Evolutionary conservation across 805 yeast genomes (phyloP), one percentile per base, ranked within the genome.

Genomic region (Metschnikowia dekortorum): DNA sequence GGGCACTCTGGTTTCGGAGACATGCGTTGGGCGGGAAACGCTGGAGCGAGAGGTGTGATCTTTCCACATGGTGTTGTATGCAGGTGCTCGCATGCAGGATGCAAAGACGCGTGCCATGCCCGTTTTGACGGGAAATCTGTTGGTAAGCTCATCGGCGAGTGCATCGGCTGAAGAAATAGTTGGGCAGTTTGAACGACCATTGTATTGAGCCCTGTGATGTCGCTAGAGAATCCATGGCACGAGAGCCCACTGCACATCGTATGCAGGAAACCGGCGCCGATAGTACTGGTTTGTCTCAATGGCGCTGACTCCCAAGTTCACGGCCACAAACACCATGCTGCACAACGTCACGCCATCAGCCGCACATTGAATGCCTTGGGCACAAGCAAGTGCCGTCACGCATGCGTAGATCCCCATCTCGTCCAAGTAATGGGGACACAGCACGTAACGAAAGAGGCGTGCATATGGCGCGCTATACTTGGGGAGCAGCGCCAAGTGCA

Each of bases 371-470:
- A 59, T 18, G 42, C 53, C 48, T 37, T 36, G 16, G 13, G 50
- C 47, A 26, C 54, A 39, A 32, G 59, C 57, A 13, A 67, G 51
- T 11, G 60, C 44, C 5, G 62, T 55, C n/a, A 72, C 56, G 1
- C 76, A 60, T 0, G 69, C 42, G 57, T 87, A 87, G 2, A 87
- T 74, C 34, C 76, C 29, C 6, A 83, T 68, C 60, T 87, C 95
- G 62, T 84, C 85, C 16, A 82, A 67, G 57, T 86, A 87, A 63
- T 87, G 95, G 0, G 92, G 85, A 56, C 85, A 80, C 14, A 81
- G 70, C 1, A 78, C 70, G n/a, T 62, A 63, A 39, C 64, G 63
- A 61, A 85, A 85, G 43, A 81, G 54, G 1, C 83, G 75, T 34
- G 66, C 62, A 2, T 59, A 62, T 2, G 95, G 94, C 28, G 75